Percentiles rank a stretch among this genome's conserved stretches.
These are phyloP conservation scores for Ziziphus jujuba DNA, from an alignment of 306 rosid species.

Conservation along the genomic window DNA sequence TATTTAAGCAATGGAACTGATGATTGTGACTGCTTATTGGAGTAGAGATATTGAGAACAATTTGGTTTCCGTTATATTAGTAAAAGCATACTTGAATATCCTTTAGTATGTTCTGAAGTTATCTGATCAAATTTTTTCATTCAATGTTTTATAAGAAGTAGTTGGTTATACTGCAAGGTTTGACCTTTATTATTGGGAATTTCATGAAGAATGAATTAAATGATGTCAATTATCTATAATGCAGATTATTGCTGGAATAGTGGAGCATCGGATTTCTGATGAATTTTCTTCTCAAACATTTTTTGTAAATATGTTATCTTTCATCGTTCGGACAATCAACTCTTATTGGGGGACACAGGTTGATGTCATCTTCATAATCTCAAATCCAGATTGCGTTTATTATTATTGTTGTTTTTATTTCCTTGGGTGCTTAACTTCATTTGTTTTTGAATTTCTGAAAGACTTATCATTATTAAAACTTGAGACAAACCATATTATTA, in stretches of 20 bases:
- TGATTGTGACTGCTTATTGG: not conserved
- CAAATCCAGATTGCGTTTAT: conserved; percentile 1
- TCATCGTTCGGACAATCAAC: conserved; percentile 75
- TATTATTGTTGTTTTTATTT: not conserved
- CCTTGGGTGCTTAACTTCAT: not conserved
- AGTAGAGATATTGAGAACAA: conserved; percentile 13
- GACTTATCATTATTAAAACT: not conserved
- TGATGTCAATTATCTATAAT: conserved; percentile 11
- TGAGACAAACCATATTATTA: not conserved
- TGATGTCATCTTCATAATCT: conserved; percentile 14
- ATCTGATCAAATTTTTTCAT: not conserved
- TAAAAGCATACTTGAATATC: conserved; percentile 19
- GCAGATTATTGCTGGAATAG: conserved; percentile 91
- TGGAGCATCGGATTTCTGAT: conserved; percentile 86
- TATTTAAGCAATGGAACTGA: not conserved
- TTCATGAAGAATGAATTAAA: too few species aligned
- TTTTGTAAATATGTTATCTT: conserved; percentile 79
- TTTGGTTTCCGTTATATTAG: conserved; percentile 24
- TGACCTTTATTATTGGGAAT: too few species aligned
- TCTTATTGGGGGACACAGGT: conserved; percentile 99
- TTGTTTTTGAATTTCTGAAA: not conserved
- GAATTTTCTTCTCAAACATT: conserved; percentile 66
- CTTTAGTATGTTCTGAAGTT: not conserved
- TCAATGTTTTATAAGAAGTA: not conserved
- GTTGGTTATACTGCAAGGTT: too few species aligned